Percentiles rank a stretch among this genome's conserved stretches.
Evolutionary conservation across 2,329 filamentous ascomycete species (phyloP).

Genomic region (Sclerotiophoma versabilis): DNA sequence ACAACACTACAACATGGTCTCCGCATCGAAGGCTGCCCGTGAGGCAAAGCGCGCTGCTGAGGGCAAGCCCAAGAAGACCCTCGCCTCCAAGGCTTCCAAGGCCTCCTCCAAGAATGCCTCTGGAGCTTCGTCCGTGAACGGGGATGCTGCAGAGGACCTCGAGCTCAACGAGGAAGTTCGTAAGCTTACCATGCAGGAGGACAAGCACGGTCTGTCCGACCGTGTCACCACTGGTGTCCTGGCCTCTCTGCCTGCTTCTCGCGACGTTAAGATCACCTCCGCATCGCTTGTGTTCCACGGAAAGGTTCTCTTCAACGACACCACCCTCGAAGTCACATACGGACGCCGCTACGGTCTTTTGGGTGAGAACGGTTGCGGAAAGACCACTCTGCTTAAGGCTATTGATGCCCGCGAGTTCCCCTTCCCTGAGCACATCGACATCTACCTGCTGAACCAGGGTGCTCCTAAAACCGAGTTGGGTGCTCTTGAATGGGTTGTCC

Average conservation of each 20-base stretch:
- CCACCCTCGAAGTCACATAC: slow-evolving; percentile 90
- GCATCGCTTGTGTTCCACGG: slow-evolving; percentile 96
- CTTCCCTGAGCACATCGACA: slow-evolving; percentile 94
- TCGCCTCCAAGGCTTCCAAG: slow-evolving; percentile 75
- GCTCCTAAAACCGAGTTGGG: slow-evolving; percentile 87
- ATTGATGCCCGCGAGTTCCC: slow-evolving; percentile 94
- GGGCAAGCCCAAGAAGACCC: slow-evolving; percentile 78
- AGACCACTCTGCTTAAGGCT: slow-evolving; percentile 95
- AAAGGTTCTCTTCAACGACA: slow-evolving; percentile 92
- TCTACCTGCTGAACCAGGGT: slow-evolving; percentile 97
- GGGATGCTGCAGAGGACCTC: slow-evolving; percentile 76
- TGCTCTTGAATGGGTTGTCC: slow-evolving; percentile 96
- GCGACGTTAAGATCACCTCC: slow-evolving; percentile 97
- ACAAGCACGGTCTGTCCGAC: slow-evolving; percentile 95
- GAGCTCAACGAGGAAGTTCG: slow-evolving; percentile 76
- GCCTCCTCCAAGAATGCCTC: slow-evolving; percentile 69
- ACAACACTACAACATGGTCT: slow-evolving; percentile 62
- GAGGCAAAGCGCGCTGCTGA: slow-evolving; percentile 71
- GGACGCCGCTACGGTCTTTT: slow-evolving; percentile 92
- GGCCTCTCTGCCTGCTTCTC: slow-evolving; percentile 80
- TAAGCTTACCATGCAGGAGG: slow-evolving; percentile 90
- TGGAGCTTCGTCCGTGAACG: slow-evolving; percentile 71
- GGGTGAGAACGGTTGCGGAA: slow-evolving; percentile 99
- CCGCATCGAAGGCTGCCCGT: slow-evolving; percentile 72
- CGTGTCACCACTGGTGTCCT: slow-evolving; percentile 98